phyloP scores from a whole-genome alignment of 2,329 filamentous ascomycete species.

The Fusarium anthophilum region DNA sequence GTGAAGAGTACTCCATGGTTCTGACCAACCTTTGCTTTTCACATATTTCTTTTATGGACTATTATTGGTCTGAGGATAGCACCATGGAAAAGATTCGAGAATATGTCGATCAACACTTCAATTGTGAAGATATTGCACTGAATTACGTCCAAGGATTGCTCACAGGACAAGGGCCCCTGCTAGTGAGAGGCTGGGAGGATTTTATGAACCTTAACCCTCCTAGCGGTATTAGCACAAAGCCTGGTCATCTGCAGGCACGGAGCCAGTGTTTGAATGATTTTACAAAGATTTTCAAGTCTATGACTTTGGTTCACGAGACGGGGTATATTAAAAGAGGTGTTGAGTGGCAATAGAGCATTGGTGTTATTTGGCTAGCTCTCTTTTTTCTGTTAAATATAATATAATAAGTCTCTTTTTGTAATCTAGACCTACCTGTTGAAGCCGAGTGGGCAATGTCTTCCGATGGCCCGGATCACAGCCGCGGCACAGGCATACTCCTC shows the following conservation, averaged over 20 bases:
- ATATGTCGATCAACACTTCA: not conserved
- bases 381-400: not conserved
- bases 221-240: not conserved
- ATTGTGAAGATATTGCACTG: not conserved
- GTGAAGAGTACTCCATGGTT: not conserved
- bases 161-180: not conserved
- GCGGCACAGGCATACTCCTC: not conserved
- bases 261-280: not conserved
- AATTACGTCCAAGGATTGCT: not conserved
- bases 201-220: not conserved
- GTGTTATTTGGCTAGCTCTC: not conserved
- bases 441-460: not conserved
- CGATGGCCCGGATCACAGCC: not conserved
- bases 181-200: not conserved
- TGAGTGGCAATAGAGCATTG: not conserved
- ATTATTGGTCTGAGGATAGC: not conserved
- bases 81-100: not conserved
- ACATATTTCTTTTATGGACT: not conserved
- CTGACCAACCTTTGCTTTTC: not conserved
- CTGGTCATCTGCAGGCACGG: not conserved
- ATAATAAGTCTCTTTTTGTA: not conserved
- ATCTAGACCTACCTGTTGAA: not conserved
- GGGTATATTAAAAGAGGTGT: not conserved
- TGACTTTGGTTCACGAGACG: not conserved
- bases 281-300: not conserved